Evolutionary conservation across 108 stramenopile species (phyloP).

Genomic region (Cyclotella choctawhatcheeana): DNA sequence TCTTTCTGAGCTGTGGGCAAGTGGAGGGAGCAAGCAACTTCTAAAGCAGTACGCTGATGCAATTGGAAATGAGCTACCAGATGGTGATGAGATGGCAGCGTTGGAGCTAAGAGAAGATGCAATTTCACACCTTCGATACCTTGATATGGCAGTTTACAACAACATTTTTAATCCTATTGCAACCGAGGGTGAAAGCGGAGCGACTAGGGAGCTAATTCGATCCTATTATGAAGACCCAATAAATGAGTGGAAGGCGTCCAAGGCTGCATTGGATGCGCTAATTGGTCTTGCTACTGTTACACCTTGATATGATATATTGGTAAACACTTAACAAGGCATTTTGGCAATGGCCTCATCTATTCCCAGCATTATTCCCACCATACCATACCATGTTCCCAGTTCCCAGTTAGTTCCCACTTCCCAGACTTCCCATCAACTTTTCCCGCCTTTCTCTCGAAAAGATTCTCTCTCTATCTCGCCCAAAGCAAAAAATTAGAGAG

Average conservation of each 20-base stretch:
- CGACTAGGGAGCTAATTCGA: constrained; percentile 71
- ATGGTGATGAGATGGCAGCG: constrained; percentile 82
- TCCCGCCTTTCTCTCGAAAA: too few species aligned
- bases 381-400: too few species aligned
- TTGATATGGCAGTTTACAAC: constrained; percentile 90
- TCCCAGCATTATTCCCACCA: too few species aligned
- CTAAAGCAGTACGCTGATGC: constrained; percentile 65
- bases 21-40: constrained; percentile 44
- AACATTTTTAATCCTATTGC: constrained; percentile 87
- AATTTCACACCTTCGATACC: constrained; percentile 70
- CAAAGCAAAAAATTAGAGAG: too few species aligned
- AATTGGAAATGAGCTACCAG: constrained; percentile 58
- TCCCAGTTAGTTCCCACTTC: too few species aligned
- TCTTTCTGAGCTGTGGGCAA: constrained; percentile 63
- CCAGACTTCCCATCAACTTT: too few species aligned
- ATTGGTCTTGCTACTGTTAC: constrained; percentile 45
- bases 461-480: too few species aligned
- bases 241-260: constrained; percentile 70
- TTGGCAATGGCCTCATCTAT: too few species aligned
- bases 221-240: constrained; percentile 84
- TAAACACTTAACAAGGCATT: too few species aligned
- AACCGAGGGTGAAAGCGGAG: constrained; percentile 65
- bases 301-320: constrained; percentile 22
- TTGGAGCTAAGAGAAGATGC: constrained; percentile 77
- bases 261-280: constrained; percentile 60